Conservation (phyloP, 2,329 filamentous ascomycete genomes). For the Diaporthe velutina region DNA sequence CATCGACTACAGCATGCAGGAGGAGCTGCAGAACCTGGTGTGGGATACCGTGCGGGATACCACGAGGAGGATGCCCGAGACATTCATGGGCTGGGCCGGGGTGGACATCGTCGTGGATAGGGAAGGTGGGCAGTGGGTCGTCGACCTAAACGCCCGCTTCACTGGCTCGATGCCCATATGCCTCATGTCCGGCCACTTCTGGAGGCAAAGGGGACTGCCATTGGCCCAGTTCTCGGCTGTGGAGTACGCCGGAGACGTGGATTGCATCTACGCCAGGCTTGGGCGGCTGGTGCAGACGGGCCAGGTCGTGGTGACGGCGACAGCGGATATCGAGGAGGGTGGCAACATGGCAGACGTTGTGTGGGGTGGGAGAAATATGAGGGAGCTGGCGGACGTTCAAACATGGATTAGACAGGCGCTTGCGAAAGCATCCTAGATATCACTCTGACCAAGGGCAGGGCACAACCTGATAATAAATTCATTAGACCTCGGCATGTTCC, state of each 20-base stretch:
- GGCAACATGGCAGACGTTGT: conserved; percentile 44
- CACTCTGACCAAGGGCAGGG: not conserved
- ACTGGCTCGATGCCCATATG: conserved; percentile 46
- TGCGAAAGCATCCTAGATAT: conserved; percentile 30
- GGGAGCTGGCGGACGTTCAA: conserved; percentile 38
- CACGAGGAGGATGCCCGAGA: conserved; percentile 38
- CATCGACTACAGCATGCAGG: conserved; percentile 43
- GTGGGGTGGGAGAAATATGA: conserved; percentile 41
- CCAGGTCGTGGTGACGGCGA: conserved; percentile 42
- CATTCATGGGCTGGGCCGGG: conserved; percentile 44
- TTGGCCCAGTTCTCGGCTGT: conserved; percentile 44
- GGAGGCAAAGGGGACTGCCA: conserved; percentile 39
- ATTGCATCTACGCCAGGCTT: conserved; percentile 41
- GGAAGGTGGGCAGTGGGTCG: conserved; percentile 42
- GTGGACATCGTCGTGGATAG: conserved; percentile 43
- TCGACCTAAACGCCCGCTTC: conserved; percentile 45
- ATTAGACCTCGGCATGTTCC: conserved; percentile 4
- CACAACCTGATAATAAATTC: not conserved
- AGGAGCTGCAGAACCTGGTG: conserved; percentile 37
- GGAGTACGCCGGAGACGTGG: conserved; percentile 39
- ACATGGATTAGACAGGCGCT: conserved; percentile 35
- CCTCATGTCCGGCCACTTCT: conserved; percentile 44
- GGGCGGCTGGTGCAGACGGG: conserved; percentile 37
- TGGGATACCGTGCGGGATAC: conserved; percentile 42
- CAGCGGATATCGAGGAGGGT: conserved; percentile 40